Percentiles rank a stretch among this genome's conserved stretches.
These are phyloP conservation scores for Petasospora fabianii DNA, from an alignment of 1,139 yeast species.

Conservation along the genomic window DNA sequence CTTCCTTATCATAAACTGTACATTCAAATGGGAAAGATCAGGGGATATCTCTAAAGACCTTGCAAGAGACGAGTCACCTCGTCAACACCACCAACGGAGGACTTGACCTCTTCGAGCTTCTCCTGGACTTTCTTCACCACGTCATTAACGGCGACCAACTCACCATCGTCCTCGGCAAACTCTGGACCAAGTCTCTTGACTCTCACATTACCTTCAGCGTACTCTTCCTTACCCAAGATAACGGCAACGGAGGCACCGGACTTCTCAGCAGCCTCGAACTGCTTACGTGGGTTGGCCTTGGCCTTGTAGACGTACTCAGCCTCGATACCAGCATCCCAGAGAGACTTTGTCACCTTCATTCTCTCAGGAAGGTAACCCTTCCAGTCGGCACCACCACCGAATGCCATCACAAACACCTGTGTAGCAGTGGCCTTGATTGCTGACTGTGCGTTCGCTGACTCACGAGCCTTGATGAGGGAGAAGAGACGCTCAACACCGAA, in stretches of 20 bases:
- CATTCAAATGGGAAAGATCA: no score
- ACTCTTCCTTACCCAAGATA: constrained; percentile 93
- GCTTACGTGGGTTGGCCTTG: constrained; percentile 92
- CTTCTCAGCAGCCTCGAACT: constrained; percentile 96
- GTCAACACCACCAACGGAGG: constrained; percentile 39
- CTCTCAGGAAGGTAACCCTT: constrained; percentile 87
- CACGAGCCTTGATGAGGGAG: constrained; percentile 79
- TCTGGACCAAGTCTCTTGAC: constrained; percentile 88
- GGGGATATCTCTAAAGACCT: constrained; percentile 41
- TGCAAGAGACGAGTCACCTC: constrained; percentile 58
- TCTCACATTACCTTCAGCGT: constrained; percentile 67
- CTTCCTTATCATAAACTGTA: no score
- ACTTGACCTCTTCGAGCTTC: constrained; percentile 42
- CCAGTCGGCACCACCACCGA: constrained; percentile 98
- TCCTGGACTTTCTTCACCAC: constrained; percentile 53
- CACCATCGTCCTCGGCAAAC: constrained; percentile 85
- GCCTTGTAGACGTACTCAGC: constrained; percentile 88
- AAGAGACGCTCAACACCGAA: constrained; percentile 95
- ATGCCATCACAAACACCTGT: constrained; percentile 94
- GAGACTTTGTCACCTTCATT: constrained; percentile 73
- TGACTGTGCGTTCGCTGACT: constrained; percentile 45
- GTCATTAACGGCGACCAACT: constrained; percentile 58
- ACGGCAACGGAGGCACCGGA: constrained; percentile 89
- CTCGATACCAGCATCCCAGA: constrained; percentile 88
- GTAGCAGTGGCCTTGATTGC: constrained; percentile 78